Evolutionary conservation across 805 yeast genomes (phyloP), one percentile per base, ranked within the genome.

Genomic region (Saccharomycopsis sp.): DNA sequence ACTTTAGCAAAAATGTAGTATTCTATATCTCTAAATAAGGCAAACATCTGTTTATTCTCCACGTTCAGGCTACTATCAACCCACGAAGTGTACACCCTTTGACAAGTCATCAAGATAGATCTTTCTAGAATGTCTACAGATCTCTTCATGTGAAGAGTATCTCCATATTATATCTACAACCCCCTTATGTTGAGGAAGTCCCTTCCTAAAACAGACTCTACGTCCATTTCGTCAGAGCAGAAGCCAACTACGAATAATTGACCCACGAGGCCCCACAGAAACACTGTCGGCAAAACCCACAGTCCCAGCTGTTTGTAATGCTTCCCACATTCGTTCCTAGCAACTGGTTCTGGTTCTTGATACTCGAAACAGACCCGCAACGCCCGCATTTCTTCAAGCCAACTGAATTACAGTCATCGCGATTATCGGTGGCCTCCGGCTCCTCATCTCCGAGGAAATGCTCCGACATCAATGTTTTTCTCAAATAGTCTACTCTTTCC

Each of bases 201-300:
- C n/a, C n/a, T n/a, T n/a, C n/a, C n/a, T n/a, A n/a, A n/a, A n/a
- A n/a, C n/a, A n/a, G n/a, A n/a, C n/a, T n/a, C n/a, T n/a, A n/a
- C n/a, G n/a, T n/a, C n/a, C n/a, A n/a, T n/a, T n/a, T n/a, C n/a
- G n/a, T n/a, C n/a, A n/a, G n/a, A n/a, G n/a, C n/a, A n/a, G n/a
- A n/a, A n/a, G n/a, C n/a, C n/a, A 29, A 29, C 12, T 12, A 29
- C 37, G 37, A 29, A 44, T 44, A 44, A 15, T 41, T 54, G 14
- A 58, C 61, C 59, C 59, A 60, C 21, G 52, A 52, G 8, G 61
- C 61, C 9, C 63, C 63, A 47, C 63, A 60, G 24, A 55, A 50
- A 51, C 63, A 60, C 23, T 21, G 34, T 50, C 59, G 18, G 7
- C 52, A 57, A 46, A 60, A 60, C 40, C 58, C 61, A 51, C 52